Evolutionary conservation across 2,329 filamentous ascomycete species (phyloP).

Genomic region (Myriosclerotinia curreyana): DNA sequence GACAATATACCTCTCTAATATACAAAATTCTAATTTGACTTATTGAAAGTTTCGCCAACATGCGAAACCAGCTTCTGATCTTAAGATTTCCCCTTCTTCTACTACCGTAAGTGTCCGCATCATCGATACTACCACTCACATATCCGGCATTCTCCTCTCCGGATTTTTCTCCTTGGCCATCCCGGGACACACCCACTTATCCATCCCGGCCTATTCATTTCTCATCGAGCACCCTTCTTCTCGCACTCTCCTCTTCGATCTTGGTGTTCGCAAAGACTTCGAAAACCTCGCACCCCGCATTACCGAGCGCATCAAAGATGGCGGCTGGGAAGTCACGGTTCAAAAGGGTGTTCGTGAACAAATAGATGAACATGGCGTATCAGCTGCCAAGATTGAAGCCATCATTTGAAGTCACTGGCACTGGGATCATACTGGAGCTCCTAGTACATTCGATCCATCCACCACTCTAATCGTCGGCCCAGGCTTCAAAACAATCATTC

Average conservation of each 20-base stretch:
- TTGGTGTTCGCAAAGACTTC: constrained; percentile 45
- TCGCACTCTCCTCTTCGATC: constrained; percentile 40
- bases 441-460: constrained; percentile 43
- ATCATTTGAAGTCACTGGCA: constrained; percentile 42
- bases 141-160: constrained; percentile 30
- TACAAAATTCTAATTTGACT: too few species aligned
- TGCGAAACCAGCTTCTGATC: constrained; percentile 24
- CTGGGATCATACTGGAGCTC: constrained; percentile 46
- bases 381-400: constrained; percentile 39
- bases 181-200: constrained; percentile 40
- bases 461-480: constrained; percentile 49
- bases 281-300: constrained; percentile 41
- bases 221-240: constrained; percentile 46
- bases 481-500: constrained; percentile 45
- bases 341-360: constrained; percentile 45
- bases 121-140: constrained; percentile 38
- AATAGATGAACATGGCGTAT: constrained; percentile 42
- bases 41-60: neutral
- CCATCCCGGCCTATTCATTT: constrained; percentile 46
- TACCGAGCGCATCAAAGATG: constrained; percentile 36
- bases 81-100: constrained; percentile 37
- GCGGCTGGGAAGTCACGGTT: constrained; percentile 42
- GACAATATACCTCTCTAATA: constrained; percentile 14
- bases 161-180: constrained; percentile 37
- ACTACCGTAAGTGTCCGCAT: constrained; percentile 39